Conservation (phyloP, 2,329 filamentous ascomycete species). For the Sarocladium strictum region DNA sequence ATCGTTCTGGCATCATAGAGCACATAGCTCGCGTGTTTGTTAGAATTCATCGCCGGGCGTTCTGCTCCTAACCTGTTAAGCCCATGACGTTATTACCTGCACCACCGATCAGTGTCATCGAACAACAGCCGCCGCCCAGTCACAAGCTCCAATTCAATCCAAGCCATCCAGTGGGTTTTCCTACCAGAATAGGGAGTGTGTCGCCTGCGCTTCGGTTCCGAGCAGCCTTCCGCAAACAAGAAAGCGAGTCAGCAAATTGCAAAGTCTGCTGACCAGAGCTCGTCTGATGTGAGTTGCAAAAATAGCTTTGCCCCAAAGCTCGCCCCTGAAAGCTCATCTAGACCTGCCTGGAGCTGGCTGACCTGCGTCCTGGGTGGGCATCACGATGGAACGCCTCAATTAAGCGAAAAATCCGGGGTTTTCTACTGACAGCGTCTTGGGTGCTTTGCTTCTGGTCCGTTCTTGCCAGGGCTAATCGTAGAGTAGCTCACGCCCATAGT, state of each 20-base stretch:
- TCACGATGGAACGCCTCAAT: background rate
- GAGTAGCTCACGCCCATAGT: background rate
- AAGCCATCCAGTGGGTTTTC: background rate
- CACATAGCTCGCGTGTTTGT: background rate
- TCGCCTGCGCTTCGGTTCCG: background rate
- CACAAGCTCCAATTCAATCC: background rate
- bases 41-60: background rate
- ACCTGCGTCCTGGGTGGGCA: background rate
- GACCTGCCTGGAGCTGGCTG: background rate
- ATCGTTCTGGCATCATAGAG: background rate
- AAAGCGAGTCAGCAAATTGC: too few species aligned
- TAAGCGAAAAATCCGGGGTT: conserved; percentile 2
- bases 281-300: too few species aligned
- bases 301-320: background rate
- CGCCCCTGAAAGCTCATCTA: background rate
- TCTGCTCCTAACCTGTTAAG: background rate
- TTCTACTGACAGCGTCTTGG: background rate
- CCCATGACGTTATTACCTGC: background rate
- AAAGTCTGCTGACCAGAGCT: background rate
- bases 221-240: background rate
- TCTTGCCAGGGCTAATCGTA: too few species aligned
- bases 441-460: background rate
- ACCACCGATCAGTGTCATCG: background rate
- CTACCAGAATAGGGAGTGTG: background rate
- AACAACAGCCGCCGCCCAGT: background rate